Conservation (phyloP, 2,329 filamentous ascomycete species). For the Colletotrichum ledebouriae region DNA sequence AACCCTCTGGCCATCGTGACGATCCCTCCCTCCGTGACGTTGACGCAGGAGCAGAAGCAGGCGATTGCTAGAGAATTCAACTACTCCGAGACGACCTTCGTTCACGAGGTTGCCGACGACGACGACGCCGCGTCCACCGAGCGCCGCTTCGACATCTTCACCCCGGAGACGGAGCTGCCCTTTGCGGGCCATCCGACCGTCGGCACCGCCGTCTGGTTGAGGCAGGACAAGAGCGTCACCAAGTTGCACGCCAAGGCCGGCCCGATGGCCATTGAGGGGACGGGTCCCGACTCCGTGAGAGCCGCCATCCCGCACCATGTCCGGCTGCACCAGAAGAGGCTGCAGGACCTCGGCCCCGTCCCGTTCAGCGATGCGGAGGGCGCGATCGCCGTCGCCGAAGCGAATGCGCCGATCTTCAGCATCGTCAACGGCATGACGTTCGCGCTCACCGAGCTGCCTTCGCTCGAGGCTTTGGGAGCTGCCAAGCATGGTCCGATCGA, state of each 20-base stretch:
- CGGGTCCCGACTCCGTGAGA: constrained; percentile 61
- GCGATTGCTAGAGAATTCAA: constrained; percentile 73
- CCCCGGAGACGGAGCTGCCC: constrained; percentile 64
- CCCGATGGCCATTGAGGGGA: constrained; percentile 60
- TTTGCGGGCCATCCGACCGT: constrained; percentile 75
- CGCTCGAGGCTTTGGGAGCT: constrained; percentile 68
- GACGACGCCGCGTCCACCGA: constrained; percentile 47
- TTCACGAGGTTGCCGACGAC: constrained; percentile 61
- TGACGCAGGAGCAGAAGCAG: constrained; percentile 68
- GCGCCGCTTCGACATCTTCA: constrained; percentile 71
- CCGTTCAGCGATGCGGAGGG: constrained; percentile 8
- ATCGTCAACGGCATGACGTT: constrained; percentile 84
- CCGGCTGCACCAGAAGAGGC: constrained; percentile 14
- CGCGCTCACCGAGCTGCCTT: constrained; percentile 72
- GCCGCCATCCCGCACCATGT: constrained; percentile 75
- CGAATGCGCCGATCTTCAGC: constrained; percentile 65
- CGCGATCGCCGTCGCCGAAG: constrained; percentile 46
- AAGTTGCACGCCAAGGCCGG: constrained; percentile 69
- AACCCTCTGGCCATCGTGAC: constrained; percentile 73
- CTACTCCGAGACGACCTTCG: constrained; percentile 74
- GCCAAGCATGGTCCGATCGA: constrained; percentile 52
- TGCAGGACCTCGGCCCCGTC: constrained; percentile 24
- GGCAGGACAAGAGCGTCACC: constrained; percentile 52
- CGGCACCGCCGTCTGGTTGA: constrained; percentile 66
- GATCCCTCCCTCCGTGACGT: constrained; percentile 58